Evolutionary conservation across 176 grass and related monocot species (phyloP).

Genomic region (Dactylis glomerata): DNA sequence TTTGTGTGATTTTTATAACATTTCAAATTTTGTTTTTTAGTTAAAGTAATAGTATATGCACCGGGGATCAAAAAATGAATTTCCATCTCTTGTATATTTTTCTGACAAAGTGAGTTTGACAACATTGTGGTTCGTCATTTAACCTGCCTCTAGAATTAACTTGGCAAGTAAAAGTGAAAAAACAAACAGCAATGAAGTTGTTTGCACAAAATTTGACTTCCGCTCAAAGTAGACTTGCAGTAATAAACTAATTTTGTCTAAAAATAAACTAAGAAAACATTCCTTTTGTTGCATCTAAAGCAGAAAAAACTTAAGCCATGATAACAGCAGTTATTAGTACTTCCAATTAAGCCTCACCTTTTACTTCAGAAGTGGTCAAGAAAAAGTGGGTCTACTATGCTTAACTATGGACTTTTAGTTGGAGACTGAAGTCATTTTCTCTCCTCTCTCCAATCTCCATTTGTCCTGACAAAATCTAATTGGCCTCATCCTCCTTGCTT

Average conservation of each 20-base stretch:
- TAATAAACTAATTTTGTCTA: no score
- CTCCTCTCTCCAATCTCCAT: neutral
- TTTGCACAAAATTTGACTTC: neutral
- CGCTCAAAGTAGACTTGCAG: neutral
- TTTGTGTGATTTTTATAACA: no score
- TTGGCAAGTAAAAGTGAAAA: neutral
- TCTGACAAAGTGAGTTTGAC: no score
- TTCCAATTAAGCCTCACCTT: neutral
- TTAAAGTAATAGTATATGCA: no score
- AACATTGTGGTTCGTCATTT: no score
- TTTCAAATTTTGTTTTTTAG: no score
- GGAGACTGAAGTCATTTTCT: slow-evolving; percentile 11
- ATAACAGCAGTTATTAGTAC: neutral
- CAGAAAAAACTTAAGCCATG: neutral
- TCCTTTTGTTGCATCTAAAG: neutral
- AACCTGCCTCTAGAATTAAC: neutral
- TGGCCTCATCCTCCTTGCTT: neutral
- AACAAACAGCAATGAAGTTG: neutral
- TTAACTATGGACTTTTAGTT: slow-evolving; percentile 12
- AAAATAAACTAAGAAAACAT: no score
- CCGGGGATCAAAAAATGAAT: no score
- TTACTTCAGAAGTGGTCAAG: neutral
- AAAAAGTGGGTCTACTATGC: neutral
- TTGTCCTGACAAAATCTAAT: slow-evolving; percentile 36
- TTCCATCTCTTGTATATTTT: no score